Conservation (phyloP, 352 stramenopile species). For the Globisporangium acanthophoron region DNA sequence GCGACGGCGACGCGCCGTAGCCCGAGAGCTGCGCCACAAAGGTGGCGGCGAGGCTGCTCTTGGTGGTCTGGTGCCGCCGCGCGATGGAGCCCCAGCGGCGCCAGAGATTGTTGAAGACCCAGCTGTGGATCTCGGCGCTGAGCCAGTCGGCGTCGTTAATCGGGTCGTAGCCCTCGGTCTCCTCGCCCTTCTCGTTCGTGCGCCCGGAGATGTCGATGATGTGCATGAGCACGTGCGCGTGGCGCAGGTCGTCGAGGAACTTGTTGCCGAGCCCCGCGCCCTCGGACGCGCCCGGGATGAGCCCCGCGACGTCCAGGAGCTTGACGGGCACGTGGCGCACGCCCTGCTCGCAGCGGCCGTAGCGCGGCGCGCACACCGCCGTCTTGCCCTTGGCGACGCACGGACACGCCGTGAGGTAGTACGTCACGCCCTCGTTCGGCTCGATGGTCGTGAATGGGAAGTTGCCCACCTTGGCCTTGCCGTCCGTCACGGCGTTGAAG, state of each 20-base stretch:
- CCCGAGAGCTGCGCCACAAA: conserved; percentile 75
- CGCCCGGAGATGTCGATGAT: conserved; percentile 87
- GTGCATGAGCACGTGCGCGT: conserved; percentile 87
- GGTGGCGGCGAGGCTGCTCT: conserved; percentile 59
- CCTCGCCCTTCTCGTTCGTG: conserved; percentile 88
- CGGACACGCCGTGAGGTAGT: conserved; percentile 84
- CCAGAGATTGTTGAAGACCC: conserved; percentile 88
- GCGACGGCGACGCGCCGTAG: conserved; percentile 69
- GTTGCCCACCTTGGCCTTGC: conserved; percentile 84
- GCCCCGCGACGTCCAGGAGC: conserved; percentile 74
- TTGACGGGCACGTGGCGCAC: conserved; percentile 80
- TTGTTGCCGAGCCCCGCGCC: conserved; percentile 97
- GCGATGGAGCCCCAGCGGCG: conserved; percentile 78
- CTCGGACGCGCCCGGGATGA: conserved; percentile 83
- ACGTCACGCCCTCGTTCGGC: conserved; percentile 86
- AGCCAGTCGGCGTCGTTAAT: conserved; percentile 89
- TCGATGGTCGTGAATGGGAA: conserved; percentile 90
- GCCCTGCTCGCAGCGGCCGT: conserved; percentile 73
- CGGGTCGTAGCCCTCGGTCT: conserved; percentile 83
- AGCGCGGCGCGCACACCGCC: conserved; percentile 56
- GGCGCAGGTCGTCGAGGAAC: conserved; percentile 93
- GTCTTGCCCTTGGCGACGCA: conserved; percentile 61
- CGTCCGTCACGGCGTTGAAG: conserved; percentile 88
- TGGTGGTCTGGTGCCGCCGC: conserved; percentile 64
- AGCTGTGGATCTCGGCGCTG: conserved; percentile 81